These are phyloP conservation scores for Rhizophora mangle DNA, from an alignment of 345 rosid genomes.

Conservation along the genomic window DNA sequence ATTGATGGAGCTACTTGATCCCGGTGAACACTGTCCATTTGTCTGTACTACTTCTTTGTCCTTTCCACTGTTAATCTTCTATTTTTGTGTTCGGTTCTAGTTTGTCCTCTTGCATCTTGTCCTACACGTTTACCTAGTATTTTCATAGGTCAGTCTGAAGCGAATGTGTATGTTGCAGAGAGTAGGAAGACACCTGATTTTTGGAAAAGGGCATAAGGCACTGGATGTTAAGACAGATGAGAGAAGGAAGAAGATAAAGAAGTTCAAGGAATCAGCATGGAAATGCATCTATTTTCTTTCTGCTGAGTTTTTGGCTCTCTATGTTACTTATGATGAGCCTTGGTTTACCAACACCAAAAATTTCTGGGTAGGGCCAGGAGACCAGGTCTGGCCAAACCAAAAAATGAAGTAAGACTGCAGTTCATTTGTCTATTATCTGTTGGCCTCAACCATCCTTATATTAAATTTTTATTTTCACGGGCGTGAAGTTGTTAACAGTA, in stretches of 20 bases:
- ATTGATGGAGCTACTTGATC: not conserved
- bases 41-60: not conserved
- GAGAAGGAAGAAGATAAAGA: conserved; percentile 52
- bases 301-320: conserved; percentile 61
- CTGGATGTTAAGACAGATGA: conserved; percentile 33
- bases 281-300: conserved; percentile 76
- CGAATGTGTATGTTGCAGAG: conserved; percentile 44
- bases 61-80: not conserved
- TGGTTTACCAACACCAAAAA: conserved; percentile 71
- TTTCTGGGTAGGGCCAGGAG: conserved; percentile 84
- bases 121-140: not conserved
- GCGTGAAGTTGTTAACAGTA: not conserved
- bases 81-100: not conserved
- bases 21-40: not conserved
- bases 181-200: conserved; percentile 49
- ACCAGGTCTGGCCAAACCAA: conserved; percentile 82
- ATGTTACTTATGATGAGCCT: conserved; percentile 66
- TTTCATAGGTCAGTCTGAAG: conserved; percentile 16
- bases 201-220: conserved; percentile 42
- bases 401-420: conserved; percentile 61
- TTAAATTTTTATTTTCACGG: not conserved
- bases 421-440: not conserved
- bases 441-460: not conserved
- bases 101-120: not conserved
- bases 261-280: conserved; percentile 95